phyloP scores from a whole-genome alignment of 305 asterid genomes.

The Fraxinus albicans region DNA sequence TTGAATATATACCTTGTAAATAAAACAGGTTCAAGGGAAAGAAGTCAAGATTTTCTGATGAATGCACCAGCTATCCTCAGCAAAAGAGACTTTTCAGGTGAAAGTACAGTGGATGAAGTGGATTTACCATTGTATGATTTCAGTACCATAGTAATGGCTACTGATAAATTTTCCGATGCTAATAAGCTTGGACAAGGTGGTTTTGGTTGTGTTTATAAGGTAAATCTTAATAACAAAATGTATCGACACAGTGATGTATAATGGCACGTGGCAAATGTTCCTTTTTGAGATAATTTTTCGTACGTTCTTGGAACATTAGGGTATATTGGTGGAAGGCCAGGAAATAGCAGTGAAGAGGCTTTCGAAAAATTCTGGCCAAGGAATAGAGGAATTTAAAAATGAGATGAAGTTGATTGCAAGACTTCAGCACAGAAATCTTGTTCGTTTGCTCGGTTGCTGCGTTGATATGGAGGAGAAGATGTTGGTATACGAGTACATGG shows the following conservation, averaged over 20 bases:
- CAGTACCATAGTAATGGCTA: constrained; percentile 50
- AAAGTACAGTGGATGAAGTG: constrained; percentile 52
- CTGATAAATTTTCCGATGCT: constrained; percentile 57
- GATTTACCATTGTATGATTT: constrained; percentile 74
- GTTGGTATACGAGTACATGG: constrained; percentile 83
- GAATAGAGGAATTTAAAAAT: constrained; percentile 79
- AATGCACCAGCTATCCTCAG: constrained; percentile 44
- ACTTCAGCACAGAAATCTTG: constrained; percentile 84
- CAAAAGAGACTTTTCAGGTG: constrained; percentile 53
- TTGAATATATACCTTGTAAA: background rate
- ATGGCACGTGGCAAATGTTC: background rate
- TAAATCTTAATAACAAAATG: constrained; percentile 2
- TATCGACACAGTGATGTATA: background rate
- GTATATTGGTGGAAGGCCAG: constrained; percentile 59
- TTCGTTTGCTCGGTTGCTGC: constrained; percentile 83
- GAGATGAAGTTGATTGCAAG: constrained; percentile 78
- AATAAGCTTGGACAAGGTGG: constrained; percentile 93
- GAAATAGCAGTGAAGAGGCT: constrained; percentile 86
- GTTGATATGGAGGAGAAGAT: constrained; percentile 79
- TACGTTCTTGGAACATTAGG: constrained; percentile 39
- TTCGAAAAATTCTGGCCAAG: constrained; percentile 78
- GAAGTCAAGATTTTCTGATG: constrained; percentile 57
- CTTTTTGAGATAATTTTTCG: background rate
- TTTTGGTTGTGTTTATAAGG: constrained; percentile 90
- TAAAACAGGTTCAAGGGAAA: constrained; percentile 52